A percentile compares a stretch with the other conserved stretches of the same genome.
phyloP scores from a whole-genome alignment of 192 early-diverging fungal species.

The Thoreauomyces humboldtii region DNA sequence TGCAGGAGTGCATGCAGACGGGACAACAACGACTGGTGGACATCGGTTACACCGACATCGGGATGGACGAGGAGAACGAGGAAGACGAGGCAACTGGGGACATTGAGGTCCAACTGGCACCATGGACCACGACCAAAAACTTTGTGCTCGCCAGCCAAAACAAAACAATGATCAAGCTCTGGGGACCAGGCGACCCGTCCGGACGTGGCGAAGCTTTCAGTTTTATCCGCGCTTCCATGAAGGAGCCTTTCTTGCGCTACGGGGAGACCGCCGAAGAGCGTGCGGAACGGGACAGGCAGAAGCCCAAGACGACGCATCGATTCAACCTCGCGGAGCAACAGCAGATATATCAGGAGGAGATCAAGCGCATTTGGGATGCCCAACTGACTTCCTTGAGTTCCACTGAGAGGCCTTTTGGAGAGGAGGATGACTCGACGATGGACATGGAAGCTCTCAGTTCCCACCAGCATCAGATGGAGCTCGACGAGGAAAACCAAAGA shows the following conservation, averaged over 20 bases:
- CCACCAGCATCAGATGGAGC: slow-evolving; percentile 19
- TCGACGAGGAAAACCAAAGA: slow-evolving; percentile 36
- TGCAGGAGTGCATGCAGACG: slow-evolving; percentile 89
- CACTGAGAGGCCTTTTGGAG: slow-evolving; percentile 49
- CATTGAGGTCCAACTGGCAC: slow-evolving; percentile 90
- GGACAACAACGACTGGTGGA: slow-evolving; percentile 90
- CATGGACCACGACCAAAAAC: slow-evolving; percentile 94
- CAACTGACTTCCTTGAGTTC: slow-evolving; percentile 71
- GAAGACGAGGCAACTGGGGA: slow-evolving; percentile 68
- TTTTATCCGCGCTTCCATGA: slow-evolving; percentile 96
- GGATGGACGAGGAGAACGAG: slow-evolving; percentile 62
- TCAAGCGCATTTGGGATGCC: slow-evolving; percentile 88
- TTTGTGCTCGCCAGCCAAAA: slow-evolving; percentile 89
- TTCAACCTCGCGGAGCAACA: slow-evolving; percentile 85
- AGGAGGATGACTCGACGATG: slow-evolving; percentile 52
- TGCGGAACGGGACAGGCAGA: slow-evolving; percentile 16
- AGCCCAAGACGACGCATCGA: slow-evolving; percentile 33
- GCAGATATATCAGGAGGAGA: slow-evolving; percentile 91
- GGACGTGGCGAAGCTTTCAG: slow-evolving; percentile 95
- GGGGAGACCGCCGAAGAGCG: slow-evolving; percentile 83
- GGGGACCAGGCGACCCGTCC: slow-evolving; percentile 96
- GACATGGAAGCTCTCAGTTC: slow-evolving; percentile 20
- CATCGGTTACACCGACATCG: slow-evolving; percentile 73
- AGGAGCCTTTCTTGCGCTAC: slow-evolving; percentile 89
- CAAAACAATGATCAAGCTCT: slow-evolving; percentile 93